Base-by-base conservation (phyloP, 345 rosid genomes). In the Moricandia arvensis region DNA sequence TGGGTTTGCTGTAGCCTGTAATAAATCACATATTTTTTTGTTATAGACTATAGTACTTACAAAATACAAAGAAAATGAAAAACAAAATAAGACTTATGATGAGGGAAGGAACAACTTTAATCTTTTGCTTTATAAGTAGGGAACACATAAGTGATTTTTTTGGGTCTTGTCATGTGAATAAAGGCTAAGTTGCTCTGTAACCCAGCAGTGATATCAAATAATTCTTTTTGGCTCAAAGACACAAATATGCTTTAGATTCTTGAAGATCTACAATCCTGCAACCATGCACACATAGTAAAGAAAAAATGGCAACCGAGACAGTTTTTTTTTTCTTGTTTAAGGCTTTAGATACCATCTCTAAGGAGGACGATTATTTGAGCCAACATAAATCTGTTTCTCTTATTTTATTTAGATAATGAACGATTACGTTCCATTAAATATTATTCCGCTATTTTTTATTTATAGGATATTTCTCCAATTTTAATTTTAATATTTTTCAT, bases 131-230 rank as follows among this genome's bases (percentile, higher is more conserved):
- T 74, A 76, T 68, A 69, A 80, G 75, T 75, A 68, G 76, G 87
- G 86, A 85, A 81, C 79, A 82, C 75, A 72, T 60, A 73, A 68
- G 70, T 78, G 81, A 83, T 21, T 49, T 49, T 87, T 73, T 84
- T 79, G 75, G 80, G 82, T 85, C 89, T 80, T 82, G 83, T 86
- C 86, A 80, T 69, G 72, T 72, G 75, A 80, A 53, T 9, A 73
- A 78, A 78, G 70, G 63, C 81, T 51, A 66, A 51, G 33, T 58
- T 78, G 31, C 66, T 68, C 74, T 60, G 77, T 60, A 72, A 72
- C 73, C 69, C 49, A 67, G 69, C 65, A 78, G 49, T 49, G 69
- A 66, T 65, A 34, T 78, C 69, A 59, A 49, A 66, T 59, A 37
- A 47, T 49, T 21, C 13, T 72, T 66, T 49, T 65, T 71, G 35